Percentiles rank a stretch among this genome's conserved stretches.
phyloP scores from a whole-genome alignment of 1,284 basidiomycete species.

The Ustanciosporium gigantosporum region DNA sequence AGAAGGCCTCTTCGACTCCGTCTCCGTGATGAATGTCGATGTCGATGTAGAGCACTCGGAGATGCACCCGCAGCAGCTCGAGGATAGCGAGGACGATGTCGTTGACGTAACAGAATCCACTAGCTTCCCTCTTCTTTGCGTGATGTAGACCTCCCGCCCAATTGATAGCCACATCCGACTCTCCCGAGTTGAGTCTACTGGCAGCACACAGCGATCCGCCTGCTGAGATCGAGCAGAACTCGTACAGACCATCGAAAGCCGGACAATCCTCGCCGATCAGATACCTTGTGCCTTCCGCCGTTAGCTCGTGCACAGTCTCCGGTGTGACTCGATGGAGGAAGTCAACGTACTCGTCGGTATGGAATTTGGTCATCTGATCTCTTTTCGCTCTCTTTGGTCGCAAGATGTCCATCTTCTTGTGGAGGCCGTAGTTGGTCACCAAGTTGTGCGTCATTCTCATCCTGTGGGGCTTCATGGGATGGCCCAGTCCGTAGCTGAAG shows the following conservation, averaged over 20 bases:
- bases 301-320: conserved; percentile 65
- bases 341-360: conserved; percentile 96
- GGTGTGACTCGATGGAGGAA: conserved; percentile 85
- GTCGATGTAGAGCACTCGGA: conserved; percentile 93
- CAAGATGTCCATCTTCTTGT: conserved; percentile 86
- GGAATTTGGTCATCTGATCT: conserved; percentile 85
- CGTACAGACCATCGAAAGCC: conserved; percentile 92
- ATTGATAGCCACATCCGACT: conserved; percentile 90
- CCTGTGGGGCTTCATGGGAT: conserved; percentile 85
- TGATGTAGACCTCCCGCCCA: conserved; percentile 98
- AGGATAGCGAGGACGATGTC: conserved; percentile 65
- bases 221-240: conserved; percentile 94
- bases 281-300: conserved; percentile 69
- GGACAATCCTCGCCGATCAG: conserved; percentile 86
- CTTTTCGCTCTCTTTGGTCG: conserved; percentile 78
- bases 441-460: conserved; percentile 77
- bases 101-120: conserved; percentile 96
- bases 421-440: conserved; percentile 84
- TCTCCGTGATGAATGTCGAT: conserved; percentile 98
- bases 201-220: conserved; percentile 83
- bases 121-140: conserved; percentile 94
- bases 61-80: conserved; percentile 64
- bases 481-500: conserved; percentile 82
- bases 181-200: conserved; percentile 76
- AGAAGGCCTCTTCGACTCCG: conserved; percentile 98